phyloP scores from a whole-genome alignment of 2,329 filamentous ascomycete genomes.

The Fusarium tricinctum region DNA sequence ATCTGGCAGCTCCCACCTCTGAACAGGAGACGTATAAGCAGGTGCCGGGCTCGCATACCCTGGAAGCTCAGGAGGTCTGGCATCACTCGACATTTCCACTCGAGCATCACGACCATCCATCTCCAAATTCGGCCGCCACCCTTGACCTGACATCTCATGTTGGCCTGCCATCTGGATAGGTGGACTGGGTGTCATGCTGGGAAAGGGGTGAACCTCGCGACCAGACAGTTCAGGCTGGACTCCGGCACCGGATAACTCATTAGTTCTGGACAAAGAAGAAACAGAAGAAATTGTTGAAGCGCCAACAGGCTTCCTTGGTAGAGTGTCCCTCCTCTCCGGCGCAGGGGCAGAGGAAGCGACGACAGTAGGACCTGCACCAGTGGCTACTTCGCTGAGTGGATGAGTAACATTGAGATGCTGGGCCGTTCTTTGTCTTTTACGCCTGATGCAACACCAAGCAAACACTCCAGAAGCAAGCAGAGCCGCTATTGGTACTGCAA shows the following conservation, averaged over 20 bases:
- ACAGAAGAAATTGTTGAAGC: slow-evolving; percentile 40
- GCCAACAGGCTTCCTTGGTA: slow-evolving; percentile 39
- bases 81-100: slow-evolving; percentile 39
- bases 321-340: slow-evolving; percentile 27
- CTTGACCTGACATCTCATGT: slow-evolving; percentile 43
- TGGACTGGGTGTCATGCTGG: slow-evolving; percentile 34
- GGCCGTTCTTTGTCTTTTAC: slow-evolving; percentile 25
- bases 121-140: slow-evolving; percentile 37
- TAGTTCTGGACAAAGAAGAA: slow-evolving; percentile 39
- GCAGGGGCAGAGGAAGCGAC: not conserved
- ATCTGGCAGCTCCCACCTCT: slow-evolving; percentile 46
- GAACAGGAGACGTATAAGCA: slow-evolving; percentile 22
- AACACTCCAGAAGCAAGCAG: slow-evolving; percentile 22
- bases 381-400: slow-evolving; percentile 32
- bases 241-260: slow-evolving; percentile 35
- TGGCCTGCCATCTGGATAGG: slow-evolving; percentile 40
- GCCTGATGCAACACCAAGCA: slow-evolving; percentile 34
- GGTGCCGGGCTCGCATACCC: slow-evolving; percentile 33
- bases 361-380: not conserved
- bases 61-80: slow-evolving; percentile 35
- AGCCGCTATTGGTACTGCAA: slow-evolving; percentile 35
- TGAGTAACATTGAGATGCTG: slow-evolving; percentile 4
- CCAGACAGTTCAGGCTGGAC: slow-evolving; percentile 37
- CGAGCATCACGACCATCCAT: slow-evolving; percentile 41
- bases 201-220: slow-evolving; percentile 31